Conservation (phyloP, 2,329 filamentous ascomycete species). For the Cordyceps cicadae region DNA sequence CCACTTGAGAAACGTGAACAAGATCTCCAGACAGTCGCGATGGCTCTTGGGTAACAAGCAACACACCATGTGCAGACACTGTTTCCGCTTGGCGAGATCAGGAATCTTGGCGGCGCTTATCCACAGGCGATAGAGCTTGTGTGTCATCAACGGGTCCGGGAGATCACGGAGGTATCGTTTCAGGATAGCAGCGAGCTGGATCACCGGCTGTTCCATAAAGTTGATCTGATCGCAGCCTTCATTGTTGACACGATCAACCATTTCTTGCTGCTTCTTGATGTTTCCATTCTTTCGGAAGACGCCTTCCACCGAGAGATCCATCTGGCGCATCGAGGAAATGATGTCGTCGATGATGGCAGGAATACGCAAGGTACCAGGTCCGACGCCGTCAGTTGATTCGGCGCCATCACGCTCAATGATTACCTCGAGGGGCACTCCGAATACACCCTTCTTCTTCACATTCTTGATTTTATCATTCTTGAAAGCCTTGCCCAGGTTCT, state of each 20-base stretch:
- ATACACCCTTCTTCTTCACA: conserved; percentile 87
- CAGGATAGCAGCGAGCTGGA: conserved; percentile 85
- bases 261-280: conserved; percentile 83
- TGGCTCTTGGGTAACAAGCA: conserved; percentile 89
- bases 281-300: conserved; percentile 99
- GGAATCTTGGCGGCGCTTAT: conserved; percentile 81
- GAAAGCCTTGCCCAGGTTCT: conserved; percentile 94
- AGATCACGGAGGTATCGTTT: conserved; percentile 94
- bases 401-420: conserved; percentile 90
- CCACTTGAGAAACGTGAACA: conserved; percentile 97
- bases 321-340: conserved; percentile 89
- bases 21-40: conserved; percentile 85
- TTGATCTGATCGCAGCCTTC: conserved; percentile 80
- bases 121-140: conserved; percentile 89
- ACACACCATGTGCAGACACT: conserved; percentile 82
- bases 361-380: conserved; percentile 80
- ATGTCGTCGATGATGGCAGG: conserved; percentile 94
- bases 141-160: conserved; percentile 87
- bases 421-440: conserved; percentile 79
- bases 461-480: conserved; percentile 72
- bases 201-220: conserved; percentile 78
- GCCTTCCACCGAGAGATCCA: conserved; percentile 98
- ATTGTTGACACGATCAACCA: conserved; percentile 77
- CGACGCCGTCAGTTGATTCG: conserved; percentile 95
- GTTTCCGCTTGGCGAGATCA: conserved; percentile 72